Evolutionary conservation across 371 early-diverging fungal genomes (phyloP).

Genomic region (Gilbertella persicaria): DNA sequence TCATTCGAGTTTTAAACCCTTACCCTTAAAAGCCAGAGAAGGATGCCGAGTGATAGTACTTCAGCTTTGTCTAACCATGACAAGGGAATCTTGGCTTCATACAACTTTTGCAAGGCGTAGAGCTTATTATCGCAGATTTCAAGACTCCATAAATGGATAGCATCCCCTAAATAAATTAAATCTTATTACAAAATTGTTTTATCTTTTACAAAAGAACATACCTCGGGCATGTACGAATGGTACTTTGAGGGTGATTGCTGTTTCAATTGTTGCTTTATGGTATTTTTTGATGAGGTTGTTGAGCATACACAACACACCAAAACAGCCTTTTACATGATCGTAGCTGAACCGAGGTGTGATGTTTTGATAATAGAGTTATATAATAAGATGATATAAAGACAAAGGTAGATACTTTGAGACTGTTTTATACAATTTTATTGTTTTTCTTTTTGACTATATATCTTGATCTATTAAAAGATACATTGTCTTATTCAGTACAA

Average conservation of each 20-base stretch:
- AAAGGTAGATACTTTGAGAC: too few relatives aligned
- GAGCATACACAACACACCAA: not conserved
- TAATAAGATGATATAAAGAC: too few relatives aligned
- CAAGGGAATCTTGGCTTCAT: not conserved
- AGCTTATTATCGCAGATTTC: not conserved
- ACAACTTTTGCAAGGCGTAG: not conserved
- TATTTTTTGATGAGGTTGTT: not conserved
- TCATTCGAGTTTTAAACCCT: not conserved
- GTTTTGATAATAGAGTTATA: too few relatives aligned
- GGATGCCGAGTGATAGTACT: not conserved
- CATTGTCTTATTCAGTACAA: too few relatives aligned
- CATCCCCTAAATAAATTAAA: not conserved
- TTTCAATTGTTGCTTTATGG: not conserved
- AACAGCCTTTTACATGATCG: conserved; percentile 1
- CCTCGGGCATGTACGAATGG: not conserved
- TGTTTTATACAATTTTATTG: too few relatives aligned
- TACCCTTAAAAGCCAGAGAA: not conserved
- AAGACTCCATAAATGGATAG: not conserved
- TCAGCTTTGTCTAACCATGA: not conserved
- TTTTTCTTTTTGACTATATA: too few relatives aligned
- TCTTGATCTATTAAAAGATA: too few relatives aligned
- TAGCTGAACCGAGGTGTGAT: not conserved
- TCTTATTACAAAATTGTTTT: not conserved
- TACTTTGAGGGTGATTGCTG: not conserved
- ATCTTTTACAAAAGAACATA: not conserved